Evolutionary conservation across 768 basidiomycete genomes (phyloP).

Genomic region (Leccinum longicurvipes): DNA sequence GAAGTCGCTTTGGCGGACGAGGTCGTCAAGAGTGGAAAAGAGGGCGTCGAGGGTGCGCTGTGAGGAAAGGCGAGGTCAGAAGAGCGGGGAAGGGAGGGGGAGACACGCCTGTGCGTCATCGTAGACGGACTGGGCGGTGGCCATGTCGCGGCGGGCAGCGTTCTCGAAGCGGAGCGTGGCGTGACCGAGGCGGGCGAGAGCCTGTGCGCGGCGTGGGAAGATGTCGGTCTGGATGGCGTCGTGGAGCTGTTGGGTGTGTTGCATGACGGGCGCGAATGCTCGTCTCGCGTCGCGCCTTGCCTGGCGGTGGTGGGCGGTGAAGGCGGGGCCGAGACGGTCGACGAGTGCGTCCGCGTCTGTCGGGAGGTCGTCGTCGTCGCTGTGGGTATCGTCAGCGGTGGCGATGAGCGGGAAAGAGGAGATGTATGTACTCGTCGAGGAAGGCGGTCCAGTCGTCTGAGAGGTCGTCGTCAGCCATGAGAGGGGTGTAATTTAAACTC

Average conservation of each 20-base stretch:
- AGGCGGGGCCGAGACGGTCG: conserved; percentile 44
- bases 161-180: conserved; percentile 53
- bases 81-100: background rate
- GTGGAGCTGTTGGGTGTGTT: conserved; percentile 36
- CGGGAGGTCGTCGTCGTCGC: conserved; percentile 35
- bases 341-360: conserved; percentile 44
- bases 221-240: conserved; percentile 32
- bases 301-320: conserved; percentile 29
- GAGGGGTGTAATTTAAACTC: conserved; percentile 19
- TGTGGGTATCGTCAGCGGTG: conserved; percentile 7
- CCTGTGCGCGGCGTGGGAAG: conserved; percentile 32
- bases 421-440: conserved; percentile 22
- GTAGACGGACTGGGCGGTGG: conserved; percentile 39
- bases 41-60: conserved; percentile 44
- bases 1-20: conserved; percentile 44
- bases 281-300: conserved; percentile 32
- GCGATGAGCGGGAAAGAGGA: background rate
- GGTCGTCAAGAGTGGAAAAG: conserved; percentile 44
- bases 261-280: conserved; percentile 34
- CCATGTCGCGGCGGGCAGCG: conserved; percentile 41
- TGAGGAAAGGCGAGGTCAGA: conserved; percentile 13
- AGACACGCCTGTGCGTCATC: conserved; percentile 42
- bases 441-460: conserved; percentile 32
- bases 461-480: conserved; percentile 10
- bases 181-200: conserved; percentile 51